Conservation (phyloP, 441 rosid species). For the Pelargonium fulgidum region DNA sequence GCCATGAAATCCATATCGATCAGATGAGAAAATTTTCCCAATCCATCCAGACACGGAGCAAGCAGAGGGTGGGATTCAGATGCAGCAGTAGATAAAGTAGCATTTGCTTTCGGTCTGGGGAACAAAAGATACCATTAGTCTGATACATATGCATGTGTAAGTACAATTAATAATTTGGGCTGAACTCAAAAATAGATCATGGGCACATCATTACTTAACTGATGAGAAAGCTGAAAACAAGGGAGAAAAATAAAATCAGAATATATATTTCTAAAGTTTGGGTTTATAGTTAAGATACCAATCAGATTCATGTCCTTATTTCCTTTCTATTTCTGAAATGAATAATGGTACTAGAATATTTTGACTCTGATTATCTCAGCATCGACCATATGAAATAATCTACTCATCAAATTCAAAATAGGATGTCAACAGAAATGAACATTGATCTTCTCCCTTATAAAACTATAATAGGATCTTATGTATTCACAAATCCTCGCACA, state of each 20-base stretch:
- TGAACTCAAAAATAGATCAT: background rate
- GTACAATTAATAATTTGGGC: background rate
- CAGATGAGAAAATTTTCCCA: conserved; percentile 76
- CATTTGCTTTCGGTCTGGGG: conserved; percentile 46
- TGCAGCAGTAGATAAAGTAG: conserved; percentile 27
- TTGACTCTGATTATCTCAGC: no score
- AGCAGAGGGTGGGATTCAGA: conserved; percentile 64
- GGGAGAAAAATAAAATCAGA: background rate
- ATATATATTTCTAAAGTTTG: no score
- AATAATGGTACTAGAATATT: no score
- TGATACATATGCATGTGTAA: background rate
- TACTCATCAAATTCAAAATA: no score
- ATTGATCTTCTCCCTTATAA: no score
- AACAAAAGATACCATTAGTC: conserved; percentile 8
- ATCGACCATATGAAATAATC: no score
- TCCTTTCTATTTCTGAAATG: no score
- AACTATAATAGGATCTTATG: no score
- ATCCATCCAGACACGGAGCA: conserved; percentile 71
- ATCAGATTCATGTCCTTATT: no score
- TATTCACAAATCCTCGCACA: no score
- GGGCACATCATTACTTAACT: background rate
- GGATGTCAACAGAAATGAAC: no score
- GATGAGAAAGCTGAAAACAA: background rate
- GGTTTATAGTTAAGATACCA: no score
- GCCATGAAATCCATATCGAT: conserved; percentile 84